phyloP scores from a whole-genome alignment of 331 rosid genomes.

The Acacia pycnantha region DNA sequence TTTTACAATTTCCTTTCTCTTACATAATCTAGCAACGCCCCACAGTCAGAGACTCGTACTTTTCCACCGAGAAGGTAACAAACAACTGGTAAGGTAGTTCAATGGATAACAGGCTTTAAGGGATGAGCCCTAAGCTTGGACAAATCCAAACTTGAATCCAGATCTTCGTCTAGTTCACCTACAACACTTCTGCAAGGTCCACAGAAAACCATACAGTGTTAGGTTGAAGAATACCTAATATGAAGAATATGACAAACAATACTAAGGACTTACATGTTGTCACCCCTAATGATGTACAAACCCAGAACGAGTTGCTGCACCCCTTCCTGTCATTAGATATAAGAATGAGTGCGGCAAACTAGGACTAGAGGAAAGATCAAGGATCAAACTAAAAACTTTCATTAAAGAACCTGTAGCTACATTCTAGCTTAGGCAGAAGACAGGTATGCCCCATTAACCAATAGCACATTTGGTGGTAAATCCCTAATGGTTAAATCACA shows the following conservation, averaged over 20 bases:
- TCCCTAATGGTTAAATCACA: neutral
- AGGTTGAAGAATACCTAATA: neutral
- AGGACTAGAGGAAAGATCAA: slow-evolving; percentile 57
- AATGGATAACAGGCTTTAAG: slow-evolving; percentile 79
- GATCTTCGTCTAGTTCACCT: slow-evolving; percentile 90
- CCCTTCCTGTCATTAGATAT: slow-evolving; percentile 75
- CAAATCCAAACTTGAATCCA: slow-evolving; percentile 79
- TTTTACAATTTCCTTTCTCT: neutral
- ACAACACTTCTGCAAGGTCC: slow-evolving; percentile 79
- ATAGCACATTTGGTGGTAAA: neutral
- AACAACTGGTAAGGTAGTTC: slow-evolving; percentile 20
- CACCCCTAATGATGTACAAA: slow-evolving; percentile 91
- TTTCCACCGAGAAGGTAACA: slow-evolving; percentile 19
- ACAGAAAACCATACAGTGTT: neutral
- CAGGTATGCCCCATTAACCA: neutral
- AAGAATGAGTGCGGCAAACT: slow-evolving; percentile 55
- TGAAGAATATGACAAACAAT: neutral
- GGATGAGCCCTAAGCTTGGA: slow-evolving; percentile 81
- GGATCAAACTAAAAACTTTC: neutral
- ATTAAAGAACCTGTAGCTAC: neutral
- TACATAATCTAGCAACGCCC: slow-evolving; percentile 7
- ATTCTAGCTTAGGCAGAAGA: neutral
- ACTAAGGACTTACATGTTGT: slow-evolving; percentile 66
- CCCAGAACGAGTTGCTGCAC: slow-evolving; percentile 96
- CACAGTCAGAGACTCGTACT: neutral